These are phyloP conservation scores for Euphorbia pulcherrima DNA, from an alignment of 345 rosid species.

Conservation along the genomic window DNA sequence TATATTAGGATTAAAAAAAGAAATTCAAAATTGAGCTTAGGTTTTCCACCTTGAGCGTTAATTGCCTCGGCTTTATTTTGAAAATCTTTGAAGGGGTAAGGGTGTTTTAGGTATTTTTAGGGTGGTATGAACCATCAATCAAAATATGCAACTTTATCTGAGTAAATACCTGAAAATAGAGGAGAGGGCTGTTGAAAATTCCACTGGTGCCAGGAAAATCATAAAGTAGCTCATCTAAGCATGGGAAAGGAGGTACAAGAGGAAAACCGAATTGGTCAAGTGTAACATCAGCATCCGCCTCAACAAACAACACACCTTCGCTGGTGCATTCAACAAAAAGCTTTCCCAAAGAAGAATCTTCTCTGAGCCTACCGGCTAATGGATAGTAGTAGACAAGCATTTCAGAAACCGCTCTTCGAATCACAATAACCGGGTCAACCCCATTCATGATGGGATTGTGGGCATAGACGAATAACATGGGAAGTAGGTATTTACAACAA, in stretches of 20 bases:
- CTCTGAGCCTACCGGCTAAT: conserved; percentile 24
- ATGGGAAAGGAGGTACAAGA: conserved; percentile 23
- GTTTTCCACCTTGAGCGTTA: too few relatives aligned
- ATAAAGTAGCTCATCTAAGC: conserved; percentile 19
- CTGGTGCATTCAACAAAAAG: conserved; percentile 25
- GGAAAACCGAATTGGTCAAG: conserved; percentile 11
- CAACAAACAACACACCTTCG: conserved; percentile 23
- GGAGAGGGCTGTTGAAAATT: conserved; percentile 10
- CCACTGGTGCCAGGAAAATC: conserved; percentile 24
- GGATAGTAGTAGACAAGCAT: conserved; percentile 22
- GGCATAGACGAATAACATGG: conserved; percentile 5
- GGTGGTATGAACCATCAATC: too few relatives aligned
- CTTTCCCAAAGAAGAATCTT: conserved; percentile 19
- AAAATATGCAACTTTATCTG: too few relatives aligned
- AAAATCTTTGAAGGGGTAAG: too few relatives aligned
- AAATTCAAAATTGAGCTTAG: too few relatives aligned
- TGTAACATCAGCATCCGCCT: conserved; percentile 21
- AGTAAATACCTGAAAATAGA: conserved; percentile 14
- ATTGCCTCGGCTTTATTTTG: too few relatives aligned
- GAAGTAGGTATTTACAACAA: conserved; percentile 14
- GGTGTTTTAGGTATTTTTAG: too few relatives aligned
- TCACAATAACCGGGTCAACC: conserved; percentile 18
- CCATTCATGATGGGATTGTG: conserved; percentile 14
- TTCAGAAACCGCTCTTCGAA: conserved; percentile 14
- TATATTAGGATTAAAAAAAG: too few relatives aligned